Evolutionary conservation across 208 protist species (phyloP).

Genomic region (Wallacemonas sp.): DNA sequence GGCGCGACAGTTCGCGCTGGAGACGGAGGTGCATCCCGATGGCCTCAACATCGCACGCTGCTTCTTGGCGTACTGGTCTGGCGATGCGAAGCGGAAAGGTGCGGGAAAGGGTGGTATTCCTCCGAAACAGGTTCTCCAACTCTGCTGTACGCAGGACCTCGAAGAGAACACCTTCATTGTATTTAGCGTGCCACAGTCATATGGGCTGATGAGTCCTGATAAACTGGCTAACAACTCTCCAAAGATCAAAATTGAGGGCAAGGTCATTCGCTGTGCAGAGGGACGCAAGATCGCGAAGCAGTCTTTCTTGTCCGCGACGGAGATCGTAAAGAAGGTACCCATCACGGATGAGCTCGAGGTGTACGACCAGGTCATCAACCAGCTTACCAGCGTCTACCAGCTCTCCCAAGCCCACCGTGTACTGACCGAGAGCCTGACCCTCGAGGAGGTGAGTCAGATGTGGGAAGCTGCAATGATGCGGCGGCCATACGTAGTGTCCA

Average conservation of each 20-base stretch:
- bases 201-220: conserved; percentile 61
- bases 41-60: conserved; percentile 32
- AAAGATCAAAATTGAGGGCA: conserved; percentile 83
- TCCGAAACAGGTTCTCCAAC: conserved; percentile 65
- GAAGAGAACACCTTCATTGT: conserved; percentile 54
- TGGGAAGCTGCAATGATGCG: conserved; percentile 55
- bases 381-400: conserved; percentile 28
- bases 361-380: conserved; percentile 46
- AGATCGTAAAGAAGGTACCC: conserved; percentile 58
- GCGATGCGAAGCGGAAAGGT: conserved; percentile 48
- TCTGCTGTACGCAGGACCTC: conserved; percentile 54
- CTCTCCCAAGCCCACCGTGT: conserved; percentile 42
- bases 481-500: conserved; percentile 38
- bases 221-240: conserved; percentile 68
- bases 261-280: conserved; percentile 33
- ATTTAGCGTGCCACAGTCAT: conserved; percentile 50
- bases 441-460: conserved; percentile 77
- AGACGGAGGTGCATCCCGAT: conserved; percentile 31
- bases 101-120: conserved; percentile 49
- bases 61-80: conserved; percentile 82
- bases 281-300: conserved; percentile 63
- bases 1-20: conserved; percentile 55
- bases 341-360: conserved; percentile 76
- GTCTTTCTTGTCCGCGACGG: conserved; percentile 47
- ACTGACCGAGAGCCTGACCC: conserved; percentile 59